phyloP scores from a whole-genome alignment of 2,329 filamentous ascomycete species.

The Claviceps digitariae region DNA sequence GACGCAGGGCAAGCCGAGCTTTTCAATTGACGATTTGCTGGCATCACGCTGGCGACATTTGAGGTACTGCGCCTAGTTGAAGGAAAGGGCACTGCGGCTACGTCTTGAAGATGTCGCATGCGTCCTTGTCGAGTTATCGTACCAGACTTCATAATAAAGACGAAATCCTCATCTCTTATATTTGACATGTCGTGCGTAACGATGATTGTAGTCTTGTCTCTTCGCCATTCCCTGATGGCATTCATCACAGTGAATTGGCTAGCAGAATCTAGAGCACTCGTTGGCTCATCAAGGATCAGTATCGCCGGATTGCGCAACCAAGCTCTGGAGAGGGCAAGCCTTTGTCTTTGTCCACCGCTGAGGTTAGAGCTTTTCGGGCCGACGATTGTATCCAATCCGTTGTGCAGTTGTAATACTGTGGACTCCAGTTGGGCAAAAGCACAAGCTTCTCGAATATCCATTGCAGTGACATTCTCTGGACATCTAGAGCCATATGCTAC shows the following conservation, averaged over 20 bases:
- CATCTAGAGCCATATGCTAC: constrained; percentile 55
- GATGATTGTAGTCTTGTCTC: constrained; percentile 74
- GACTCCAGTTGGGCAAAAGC: constrained; percentile 55
- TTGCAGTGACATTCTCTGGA: constrained; percentile 31
- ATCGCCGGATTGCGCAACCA: constrained; percentile 64
- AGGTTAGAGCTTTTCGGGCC: constrained; percentile 56
- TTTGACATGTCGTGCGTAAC: constrained; percentile 83
- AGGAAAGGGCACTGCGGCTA: background rate
- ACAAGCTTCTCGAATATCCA: constrained; percentile 48
- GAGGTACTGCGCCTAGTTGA: background rate
- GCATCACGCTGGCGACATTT: background rate
- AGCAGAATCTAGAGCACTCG: constrained; percentile 68
- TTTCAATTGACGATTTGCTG: too few relatives aligned
- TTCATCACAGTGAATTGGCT: constrained; percentile 58
- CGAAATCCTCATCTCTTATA: constrained; percentile 57
- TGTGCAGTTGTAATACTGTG: constrained; percentile 51
- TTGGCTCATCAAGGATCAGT: constrained; percentile 78
- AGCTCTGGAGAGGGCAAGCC: constrained; percentile 68
- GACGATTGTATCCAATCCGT: constrained; percentile 58
- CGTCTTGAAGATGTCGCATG: background rate
- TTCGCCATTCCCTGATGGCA: constrained; percentile 63
- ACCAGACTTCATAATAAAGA: constrained; percentile 67
- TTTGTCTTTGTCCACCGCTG: constrained; percentile 76
- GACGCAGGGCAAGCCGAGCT: too few relatives aligned
- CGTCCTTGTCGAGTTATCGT: constrained; percentile 52